Evolutionary conservation across 306 rosid species (phyloP), one percentile per base, ranked within the genome.

Genomic region (Echinosophora koreensis): DNA sequence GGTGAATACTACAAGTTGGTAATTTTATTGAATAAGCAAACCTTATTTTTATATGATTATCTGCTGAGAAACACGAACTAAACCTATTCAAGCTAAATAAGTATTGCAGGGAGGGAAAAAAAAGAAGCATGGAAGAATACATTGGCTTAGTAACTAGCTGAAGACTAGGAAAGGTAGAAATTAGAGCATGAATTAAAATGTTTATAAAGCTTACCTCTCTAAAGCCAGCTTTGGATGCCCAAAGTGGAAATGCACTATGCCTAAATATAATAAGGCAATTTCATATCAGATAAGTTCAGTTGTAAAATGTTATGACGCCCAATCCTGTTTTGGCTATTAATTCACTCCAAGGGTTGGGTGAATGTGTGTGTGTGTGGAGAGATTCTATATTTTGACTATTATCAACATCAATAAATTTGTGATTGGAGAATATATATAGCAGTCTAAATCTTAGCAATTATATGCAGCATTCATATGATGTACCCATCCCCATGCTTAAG

Each of bases 201-300:
- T 62, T 54, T 69, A 76, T 35, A 46, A 38, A 47, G 55, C 84
- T 76, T 74, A 92, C 98, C 95, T 92, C 95, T 92, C 95, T 83
- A 94, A 84, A 78, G 97, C 98, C 85, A 89, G 86, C 83, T 92
- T 89, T 66, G 98, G 97, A 79, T 94, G 97, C 49, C 98, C 97
- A 84, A 85, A 92, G 82, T 92, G 98, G 81, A 92, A 89, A 71
- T 92, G 97, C 98, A 94, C 92, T 95, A 92, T 89, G 79, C 98
- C 97, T 79, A 90, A 85, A 83, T 89, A 94, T 75, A 90, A 90
- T 82, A 92, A 83, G 71, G 90, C 97, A 77, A 89, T 84, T 88
- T 92, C 97, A 69, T 88, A 94, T 87, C 63, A 77, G 79, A 84
- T 83, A 66, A 82, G 83, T 80, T 84, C 57, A 78, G 79, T 50